Base-by-base conservation (phyloP, 2,329 filamentous ascomycete species). In the Paecilomyces variotii region DNA sequence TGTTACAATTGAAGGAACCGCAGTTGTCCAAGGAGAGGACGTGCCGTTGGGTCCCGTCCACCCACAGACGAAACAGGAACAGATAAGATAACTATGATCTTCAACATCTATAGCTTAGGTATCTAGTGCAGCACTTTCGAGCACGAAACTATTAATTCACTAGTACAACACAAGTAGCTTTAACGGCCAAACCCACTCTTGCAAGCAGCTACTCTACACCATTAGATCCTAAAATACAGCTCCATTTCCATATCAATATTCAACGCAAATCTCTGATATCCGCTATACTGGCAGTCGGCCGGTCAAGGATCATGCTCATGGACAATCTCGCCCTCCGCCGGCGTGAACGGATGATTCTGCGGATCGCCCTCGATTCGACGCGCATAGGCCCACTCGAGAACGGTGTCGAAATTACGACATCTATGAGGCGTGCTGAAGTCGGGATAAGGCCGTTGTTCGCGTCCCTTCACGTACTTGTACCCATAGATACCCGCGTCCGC, bases 401-500 rank as follows among this genome's bases (percentile, higher is more conserved):
- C 52, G 2, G 39, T 56, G 25, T 49, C 34, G 28, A 60, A 63
- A 53, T 63, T 56, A 25, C 57, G 35, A 51, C 62, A 62, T 27
- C 62, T 57, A 28, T 62, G 61, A 53, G 35, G 55, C 28, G 59
- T 59, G 49, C 59, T 59, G 35, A 61, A 63, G 50, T 63, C 57
- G 27, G 61, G 59, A 11, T 39, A 63, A 0, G 56, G 59, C 14
- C 54, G 57, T 4, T 28, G 34, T 12, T 59, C 59, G 27, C 55
- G 54, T 49, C 50, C 54, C 2, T 39, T 55, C 53, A 61, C 57
- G 32, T 54, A 60, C 27, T 62, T 59, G 61, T 63, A 63, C 19
- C 61, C 60, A 11, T 60, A 49, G 2, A 60, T 14, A 7, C 61
- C 57, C 1, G 59, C 24, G 53, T 64, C 62, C 34, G 58, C 57